Percentiles rank a stretch among this genome's conserved stretches.
Evolutionary conservation across 306 rosid genomes (phyloP).

Genomic region (Trichosanthes truncata): DNA sequence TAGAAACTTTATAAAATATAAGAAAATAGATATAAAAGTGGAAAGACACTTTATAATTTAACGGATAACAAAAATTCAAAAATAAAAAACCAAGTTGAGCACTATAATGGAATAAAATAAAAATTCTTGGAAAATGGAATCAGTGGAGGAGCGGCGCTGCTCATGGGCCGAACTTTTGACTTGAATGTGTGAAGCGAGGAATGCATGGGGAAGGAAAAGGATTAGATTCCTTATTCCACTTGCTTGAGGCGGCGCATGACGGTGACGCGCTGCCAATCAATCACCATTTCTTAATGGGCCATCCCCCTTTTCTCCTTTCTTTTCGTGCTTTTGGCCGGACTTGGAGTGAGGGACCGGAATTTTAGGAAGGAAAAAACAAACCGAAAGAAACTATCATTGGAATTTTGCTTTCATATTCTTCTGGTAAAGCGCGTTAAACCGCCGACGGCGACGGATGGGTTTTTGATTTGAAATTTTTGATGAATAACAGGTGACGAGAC

Average conservation of each 20-base stretch:
- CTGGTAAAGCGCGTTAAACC: neutral
- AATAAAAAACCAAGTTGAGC: neutral
- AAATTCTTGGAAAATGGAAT: neutral
- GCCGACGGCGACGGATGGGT: neutral
- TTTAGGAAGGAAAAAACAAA: neutral
- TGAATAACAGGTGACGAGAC: constrained; percentile 55
- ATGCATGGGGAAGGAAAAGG: neutral
- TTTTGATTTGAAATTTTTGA: neutral
- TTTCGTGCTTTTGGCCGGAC: neutral
- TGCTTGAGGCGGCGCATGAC: constrained; percentile 5
- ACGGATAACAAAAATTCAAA: neutral
- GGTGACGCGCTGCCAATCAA: constrained; percentile 6
- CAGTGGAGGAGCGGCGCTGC: neutral
- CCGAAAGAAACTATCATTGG: neutral
- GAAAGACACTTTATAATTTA: no score
- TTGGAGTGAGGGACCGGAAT: neutral
- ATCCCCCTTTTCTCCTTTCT: neutral
- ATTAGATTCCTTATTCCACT: constrained; percentile 3
- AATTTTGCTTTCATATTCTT: neutral
- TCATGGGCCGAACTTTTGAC: neutral
- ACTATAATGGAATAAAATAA: neutral
- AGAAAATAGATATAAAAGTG: no score
- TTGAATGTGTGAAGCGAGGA: neutral
- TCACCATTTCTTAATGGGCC: neutral
- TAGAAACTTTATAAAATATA: no score